Evolutionary conservation across 139 green algal species (phyloP).

Genomic region (Microglena sp.): DNA sequence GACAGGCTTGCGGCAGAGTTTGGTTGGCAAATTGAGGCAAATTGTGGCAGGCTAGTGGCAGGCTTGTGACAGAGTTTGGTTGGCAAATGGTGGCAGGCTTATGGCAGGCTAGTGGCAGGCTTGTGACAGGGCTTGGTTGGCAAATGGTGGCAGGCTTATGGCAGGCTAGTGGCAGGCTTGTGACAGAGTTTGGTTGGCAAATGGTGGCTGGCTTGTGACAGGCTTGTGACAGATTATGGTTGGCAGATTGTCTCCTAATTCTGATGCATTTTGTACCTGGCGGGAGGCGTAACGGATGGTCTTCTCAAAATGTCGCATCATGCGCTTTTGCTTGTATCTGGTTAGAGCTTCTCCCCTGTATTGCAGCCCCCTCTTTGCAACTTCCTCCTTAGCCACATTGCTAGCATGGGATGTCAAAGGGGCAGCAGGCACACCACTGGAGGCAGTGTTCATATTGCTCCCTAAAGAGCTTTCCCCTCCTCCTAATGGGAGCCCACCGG

Average conservation of each 20-base stretch:
- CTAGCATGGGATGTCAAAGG: neutral
- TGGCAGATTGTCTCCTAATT: neutral
- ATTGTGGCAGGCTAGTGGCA: too few relatives aligned
- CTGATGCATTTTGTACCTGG: slow-evolving; percentile 10
- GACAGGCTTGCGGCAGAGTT: too few relatives aligned
- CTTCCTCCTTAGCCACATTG: neutral
- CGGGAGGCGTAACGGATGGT: slow-evolving; percentile 29
- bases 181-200: neutral
- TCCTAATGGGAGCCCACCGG: neutral
- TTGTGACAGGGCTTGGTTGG: too few relatives aligned
- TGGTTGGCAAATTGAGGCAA: too few relatives aligned
- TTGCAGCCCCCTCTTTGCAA: slow-evolving; percentile 1
- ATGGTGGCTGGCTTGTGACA: too few relatives aligned
- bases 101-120: too few relatives aligned
- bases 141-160: neutral
- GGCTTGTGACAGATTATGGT: neutral
- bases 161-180: neutral
- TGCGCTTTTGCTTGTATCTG: slow-evolving; percentile 30
- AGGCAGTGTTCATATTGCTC: too few relatives aligned
- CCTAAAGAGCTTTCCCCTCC: neutral
- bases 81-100: too few relatives aligned
- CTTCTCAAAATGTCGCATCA: slow-evolving; percentile 32
- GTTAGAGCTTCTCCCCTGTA: slow-evolving; percentile 28
- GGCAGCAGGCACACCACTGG: neutral
- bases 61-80: too few relatives aligned